phyloP scores from a whole-genome alignment of 495 filamentous ascomycete genomes.

The Neurospora tetraspora region DNA sequence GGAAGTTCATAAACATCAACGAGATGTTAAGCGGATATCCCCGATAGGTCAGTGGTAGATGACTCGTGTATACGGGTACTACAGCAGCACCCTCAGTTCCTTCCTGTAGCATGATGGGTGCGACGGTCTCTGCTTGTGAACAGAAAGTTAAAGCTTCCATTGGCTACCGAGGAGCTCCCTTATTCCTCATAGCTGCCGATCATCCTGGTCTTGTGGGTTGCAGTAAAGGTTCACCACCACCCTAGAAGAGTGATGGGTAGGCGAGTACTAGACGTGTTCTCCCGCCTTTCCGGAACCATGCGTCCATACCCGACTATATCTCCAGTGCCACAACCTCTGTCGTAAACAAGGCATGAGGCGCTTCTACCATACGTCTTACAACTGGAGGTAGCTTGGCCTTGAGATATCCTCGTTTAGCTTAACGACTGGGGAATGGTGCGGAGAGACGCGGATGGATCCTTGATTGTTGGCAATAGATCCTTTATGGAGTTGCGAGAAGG shows the following conservation, averaged over 20 bases:
- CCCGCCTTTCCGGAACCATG: background rate
- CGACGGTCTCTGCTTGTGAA: background rate
- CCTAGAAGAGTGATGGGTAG: background rate
- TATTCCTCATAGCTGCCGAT: background rate
- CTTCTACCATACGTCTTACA: background rate
- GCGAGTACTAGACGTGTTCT: background rate
- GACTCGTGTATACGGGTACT: background rate
- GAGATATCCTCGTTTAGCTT: background rate
- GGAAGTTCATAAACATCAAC: background rate
- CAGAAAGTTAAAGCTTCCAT: background rate
- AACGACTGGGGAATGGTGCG: background rate
- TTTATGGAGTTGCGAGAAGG: background rate
- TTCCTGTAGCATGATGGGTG: background rate
- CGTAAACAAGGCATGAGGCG: background rate
- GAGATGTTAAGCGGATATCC: background rate
- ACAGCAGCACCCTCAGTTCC: background rate
- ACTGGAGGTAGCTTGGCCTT: background rate
- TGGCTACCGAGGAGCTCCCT: background rate
- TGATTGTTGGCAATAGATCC: background rate
- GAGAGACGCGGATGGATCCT: background rate
- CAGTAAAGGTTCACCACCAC: background rate
- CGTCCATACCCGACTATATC: background rate
- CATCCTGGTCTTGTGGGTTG: background rate
- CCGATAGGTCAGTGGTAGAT: background rate
- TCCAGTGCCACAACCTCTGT: background rate